Base-by-base conservation (phyloP, 306 rosid genomes). In the Cicer cuneatum region DNA sequence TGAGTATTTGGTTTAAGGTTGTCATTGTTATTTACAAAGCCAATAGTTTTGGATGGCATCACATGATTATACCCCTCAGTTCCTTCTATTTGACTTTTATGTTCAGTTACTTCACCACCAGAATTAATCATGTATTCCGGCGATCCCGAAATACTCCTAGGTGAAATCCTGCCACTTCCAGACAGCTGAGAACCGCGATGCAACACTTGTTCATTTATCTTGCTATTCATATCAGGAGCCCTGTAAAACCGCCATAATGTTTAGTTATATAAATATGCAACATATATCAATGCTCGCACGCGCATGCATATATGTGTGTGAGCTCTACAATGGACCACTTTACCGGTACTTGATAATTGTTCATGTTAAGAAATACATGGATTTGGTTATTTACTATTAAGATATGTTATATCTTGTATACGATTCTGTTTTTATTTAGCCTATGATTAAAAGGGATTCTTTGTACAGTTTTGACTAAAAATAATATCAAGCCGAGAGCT, bases 1-100 rank as follows among this genome's bases (percentile, higher is more conserved):
- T 40, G 86, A 83, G 83, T 59, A 71, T 81, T 76, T 72, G 88
- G 78, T 80, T 78, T 83, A 24, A 84, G 82, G 85, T 78, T 74
- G 80, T 82, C 87, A 81, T 80, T 80, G 76, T 79, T 89, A 95
- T 90, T 82, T 87, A 92, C 96, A 85, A 49, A 69, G 78, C 81
- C 84, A 80, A 39, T 76, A 52, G 77, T 69, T 76, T 79, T 88
- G 42, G 73, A 21, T 10, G 82, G 85, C 81, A 37, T 59, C 41
- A 64, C 80, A 83, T 79, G 81, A 83, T 82, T 83, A 66, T 73
- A 66, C 78, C 74, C 79, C 52, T 81, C 86, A 62, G 88, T 68
- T 86, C 72, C 89, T 73, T 83, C 88, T 54, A 54, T 65, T 53
- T 76, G 92, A 19, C 73, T 84, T 45, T 66, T 61, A 57, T 67